Percentiles rank a stretch among this genome's conserved stretches.
Conservation (phyloP, 2,329 filamentous ascomycete genomes). For the Ophiosphaerella korrae region DNA sequence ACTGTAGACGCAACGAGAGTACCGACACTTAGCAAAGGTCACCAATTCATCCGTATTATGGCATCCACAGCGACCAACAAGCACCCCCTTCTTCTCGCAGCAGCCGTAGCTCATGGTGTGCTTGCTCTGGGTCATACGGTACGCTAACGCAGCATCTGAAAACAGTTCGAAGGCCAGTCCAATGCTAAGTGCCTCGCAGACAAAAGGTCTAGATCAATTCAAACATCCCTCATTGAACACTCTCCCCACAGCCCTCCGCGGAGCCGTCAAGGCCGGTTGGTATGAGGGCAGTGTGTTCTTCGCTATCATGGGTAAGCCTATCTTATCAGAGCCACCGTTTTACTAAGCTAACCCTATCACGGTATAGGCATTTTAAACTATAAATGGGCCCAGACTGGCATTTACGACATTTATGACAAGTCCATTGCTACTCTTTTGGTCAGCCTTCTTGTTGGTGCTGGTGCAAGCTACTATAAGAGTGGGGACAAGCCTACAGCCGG, state of each 20-base stretch:
- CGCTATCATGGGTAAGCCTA: constrained; percentile 35
- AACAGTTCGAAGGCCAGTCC: not conserved
- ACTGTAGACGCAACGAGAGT: not conserved
- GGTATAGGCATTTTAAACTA: constrained; percentile 41
- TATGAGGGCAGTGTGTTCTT: constrained; percentile 46
- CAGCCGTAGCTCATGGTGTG: constrained; percentile 35
- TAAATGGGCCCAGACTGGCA: constrained; percentile 39
- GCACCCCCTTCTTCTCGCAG: constrained; percentile 36
- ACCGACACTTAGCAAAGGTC: not conserved
- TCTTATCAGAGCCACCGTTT: not conserved
- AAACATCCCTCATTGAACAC: constrained; percentile 38
- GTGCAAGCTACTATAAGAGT: constrained; percentile 26
- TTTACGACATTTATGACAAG: constrained; percentile 41
- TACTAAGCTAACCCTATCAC: not conserved
- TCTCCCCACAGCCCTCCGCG: constrained; percentile 32
- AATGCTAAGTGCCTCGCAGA: constrained; percentile 15
- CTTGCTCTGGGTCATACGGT: constrained; percentile 43
- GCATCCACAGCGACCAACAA: constrained; percentile 20
- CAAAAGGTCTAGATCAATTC: constrained; percentile 43
- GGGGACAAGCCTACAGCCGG: constrained; percentile 34
- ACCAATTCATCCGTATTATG: constrained; percentile 11
- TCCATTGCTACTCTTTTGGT: constrained; percentile 36
- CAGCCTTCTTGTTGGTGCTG: constrained; percentile 30
- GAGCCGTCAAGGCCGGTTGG: constrained; percentile 42
- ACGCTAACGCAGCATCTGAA: constrained; percentile 4